phyloP scores from a whole-genome alignment of 2,329 filamentous ascomycete genomes.

The Ophidiomyces ophidiicola region DNA sequence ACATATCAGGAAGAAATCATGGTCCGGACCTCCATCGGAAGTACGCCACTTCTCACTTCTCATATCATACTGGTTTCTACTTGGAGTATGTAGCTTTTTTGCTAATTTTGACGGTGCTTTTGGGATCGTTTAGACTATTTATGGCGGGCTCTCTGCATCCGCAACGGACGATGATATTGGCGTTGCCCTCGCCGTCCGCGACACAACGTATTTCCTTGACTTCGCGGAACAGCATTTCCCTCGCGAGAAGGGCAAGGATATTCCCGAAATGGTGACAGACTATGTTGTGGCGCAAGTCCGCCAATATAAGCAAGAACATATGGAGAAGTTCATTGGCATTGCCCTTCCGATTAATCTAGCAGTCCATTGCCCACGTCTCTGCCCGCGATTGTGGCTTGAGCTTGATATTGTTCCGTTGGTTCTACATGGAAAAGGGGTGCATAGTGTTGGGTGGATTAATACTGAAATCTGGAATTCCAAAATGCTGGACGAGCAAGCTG shows the following conservation, averaged over 20 bases:
- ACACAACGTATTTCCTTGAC: constrained; percentile 62
- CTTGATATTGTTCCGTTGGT: constrained; percentile 64
- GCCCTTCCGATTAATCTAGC: constrained; percentile 53
- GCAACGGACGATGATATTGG: constrained; percentile 38
- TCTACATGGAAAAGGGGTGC: constrained; percentile 33
- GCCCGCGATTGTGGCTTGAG: constrained; percentile 61
- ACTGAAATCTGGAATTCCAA: constrained; percentile 41
- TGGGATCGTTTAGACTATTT: constrained; percentile 26
- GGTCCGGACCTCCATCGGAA: constrained; percentile 29
- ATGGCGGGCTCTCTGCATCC: constrained; percentile 31
- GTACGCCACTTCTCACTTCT: constrained; percentile 19
- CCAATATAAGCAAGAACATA: constrained; percentile 51
- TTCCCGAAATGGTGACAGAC: constrained; percentile 42
- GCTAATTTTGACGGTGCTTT: background rate
- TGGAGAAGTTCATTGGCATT: constrained; percentile 62
- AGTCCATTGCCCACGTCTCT: constrained; percentile 51
- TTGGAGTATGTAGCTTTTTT: background rate
- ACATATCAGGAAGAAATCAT: constrained; percentile 24
- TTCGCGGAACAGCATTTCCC: constrained; percentile 52
- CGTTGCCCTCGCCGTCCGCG: constrained; percentile 58
- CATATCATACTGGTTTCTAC: background rate
- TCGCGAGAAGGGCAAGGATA: constrained; percentile 30
- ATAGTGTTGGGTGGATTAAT: constrained; percentile 20
- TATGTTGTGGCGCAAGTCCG: constrained; percentile 47
- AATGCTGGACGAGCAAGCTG: constrained; percentile 66